phyloP scores from a whole-genome alignment of 345 rosid genomes.

The Eutrema heterophyllum region DNA sequence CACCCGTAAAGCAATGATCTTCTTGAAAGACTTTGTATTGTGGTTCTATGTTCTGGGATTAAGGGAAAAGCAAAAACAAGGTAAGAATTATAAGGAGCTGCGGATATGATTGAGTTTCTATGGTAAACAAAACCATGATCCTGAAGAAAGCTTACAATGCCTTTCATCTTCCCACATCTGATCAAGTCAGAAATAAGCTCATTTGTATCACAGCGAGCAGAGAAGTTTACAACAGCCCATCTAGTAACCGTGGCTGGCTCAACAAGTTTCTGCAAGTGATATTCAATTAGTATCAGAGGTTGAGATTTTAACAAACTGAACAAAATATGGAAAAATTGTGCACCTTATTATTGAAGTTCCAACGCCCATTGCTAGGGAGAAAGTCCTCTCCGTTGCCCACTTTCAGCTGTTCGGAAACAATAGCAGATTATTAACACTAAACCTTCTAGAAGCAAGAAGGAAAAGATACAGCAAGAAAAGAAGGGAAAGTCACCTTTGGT shows the following conservation, averaged over 20 bases:
- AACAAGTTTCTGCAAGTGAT: conserved; percentile 53
- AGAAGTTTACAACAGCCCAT: conserved; percentile 91
- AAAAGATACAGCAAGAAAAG: not conserved
- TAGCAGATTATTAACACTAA: not conserved
- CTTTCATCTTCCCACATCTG: conserved; percentile 70
- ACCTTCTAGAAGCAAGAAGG: not conserved
- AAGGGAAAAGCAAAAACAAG: not conserved
- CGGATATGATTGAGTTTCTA: not conserved
- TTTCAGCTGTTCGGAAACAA: conserved; percentile 52
- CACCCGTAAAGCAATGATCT: conserved; percentile 40
- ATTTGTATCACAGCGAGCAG: conserved; percentile 66
- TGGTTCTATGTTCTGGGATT: conserved; percentile 38
- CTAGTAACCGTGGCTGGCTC: conserved; percentile 62
- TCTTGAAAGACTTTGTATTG: conserved; percentile 59
- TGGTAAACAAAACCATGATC: not conserved
- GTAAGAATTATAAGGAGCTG: not conserved
- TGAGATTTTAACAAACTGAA: not conserved
- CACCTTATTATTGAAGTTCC: conserved; percentile 95
- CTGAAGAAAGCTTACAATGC: conserved; percentile 58
- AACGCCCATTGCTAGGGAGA: conserved; percentile 68
- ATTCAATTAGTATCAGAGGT: not conserved
- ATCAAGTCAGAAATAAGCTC: conserved; percentile 49
- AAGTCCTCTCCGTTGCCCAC: conserved; percentile 83
- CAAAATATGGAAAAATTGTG: not conserved
- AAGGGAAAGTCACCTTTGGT: conserved; percentile 49